Evolutionary conservation across 2,329 filamentous ascomycete species (phyloP).

Genomic region (Fusarium miscanthi): DNA sequence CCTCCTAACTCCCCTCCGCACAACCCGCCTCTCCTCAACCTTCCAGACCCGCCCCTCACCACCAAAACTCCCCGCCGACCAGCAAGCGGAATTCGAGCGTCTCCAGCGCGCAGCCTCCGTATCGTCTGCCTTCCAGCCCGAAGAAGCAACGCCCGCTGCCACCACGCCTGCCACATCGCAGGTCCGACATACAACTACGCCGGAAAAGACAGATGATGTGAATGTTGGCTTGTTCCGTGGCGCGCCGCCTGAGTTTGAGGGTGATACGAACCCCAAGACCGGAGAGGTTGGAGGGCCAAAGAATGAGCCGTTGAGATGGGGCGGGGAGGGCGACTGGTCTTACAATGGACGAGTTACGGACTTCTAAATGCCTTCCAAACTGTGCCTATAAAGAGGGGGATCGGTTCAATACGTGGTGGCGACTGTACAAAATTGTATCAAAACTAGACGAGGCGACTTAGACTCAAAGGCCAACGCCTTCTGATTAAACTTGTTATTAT

Average conservation of each 20-base stretch:
- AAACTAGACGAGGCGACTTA: conserved; percentile 24
- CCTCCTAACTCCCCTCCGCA: conserved; percentile 13
- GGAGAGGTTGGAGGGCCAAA: conserved; percentile 97
- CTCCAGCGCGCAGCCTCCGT: conserved; percentile 75
- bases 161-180: conserved; percentile 44
- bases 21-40: conserved; percentile 51
- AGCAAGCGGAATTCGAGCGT: conserved; percentile 90
- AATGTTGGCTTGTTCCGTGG: conserved; percentile 75
- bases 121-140: conserved; percentile 56
- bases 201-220: conserved; percentile 54
- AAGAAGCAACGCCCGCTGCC: conserved; percentile 27
- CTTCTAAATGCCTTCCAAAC: conserved; percentile 62
- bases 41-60: conserved; percentile 74
- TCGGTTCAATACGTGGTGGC: not conserved
- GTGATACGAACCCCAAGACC: conserved; percentile 90
- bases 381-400: not conserved
- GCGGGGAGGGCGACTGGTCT: conserved; percentile 81
- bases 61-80: conserved; percentile 85
- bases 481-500: conserved; percentile 34
- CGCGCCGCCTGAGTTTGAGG: conserved; percentile 90
- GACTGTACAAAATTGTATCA: conserved; percentile 32
- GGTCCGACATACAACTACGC: conserved; percentile 27
- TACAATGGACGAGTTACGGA: conserved; percentile 96
- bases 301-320: conserved; percentile 95
- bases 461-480: conserved; percentile 19